These are phyloP conservation scores for Suhomyces faveliae DNA, from an alignment of 805 yeast species.

Conservation along the genomic window DNA sequence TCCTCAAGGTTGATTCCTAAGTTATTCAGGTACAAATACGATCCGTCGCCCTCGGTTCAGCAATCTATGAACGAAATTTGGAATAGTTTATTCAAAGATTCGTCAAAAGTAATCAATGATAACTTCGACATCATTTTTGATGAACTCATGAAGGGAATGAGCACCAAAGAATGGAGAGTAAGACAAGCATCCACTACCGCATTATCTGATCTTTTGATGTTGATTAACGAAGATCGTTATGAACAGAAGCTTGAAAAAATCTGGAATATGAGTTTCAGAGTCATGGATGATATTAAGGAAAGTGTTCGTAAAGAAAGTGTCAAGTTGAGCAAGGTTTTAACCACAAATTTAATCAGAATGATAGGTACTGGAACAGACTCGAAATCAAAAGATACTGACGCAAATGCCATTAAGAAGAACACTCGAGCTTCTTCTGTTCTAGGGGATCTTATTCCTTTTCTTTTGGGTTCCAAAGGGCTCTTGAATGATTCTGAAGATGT, in stretches of 20 bases:
- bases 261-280: slow-evolving; percentile 87
- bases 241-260: slow-evolving; percentile 57
- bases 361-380: slow-evolving; percentile 29
- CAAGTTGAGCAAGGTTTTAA: slow-evolving; percentile 62
- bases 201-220: slow-evolving; percentile 63
- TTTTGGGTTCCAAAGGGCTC: slow-evolving; percentile 75
- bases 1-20: slow-evolving; percentile 72
- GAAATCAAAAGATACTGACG: not conserved
- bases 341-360: slow-evolving; percentile 58
- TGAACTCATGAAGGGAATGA: slow-evolving; percentile 68
- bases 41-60: slow-evolving; percentile 74
- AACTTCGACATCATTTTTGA: slow-evolving; percentile 59
- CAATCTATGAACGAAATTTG: slow-evolving; percentile 87
- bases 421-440: slow-evolving; percentile 47
- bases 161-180: slow-evolving; percentile 87
- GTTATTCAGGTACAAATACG: slow-evolving; percentile 79
- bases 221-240: slow-evolving; percentile 54
- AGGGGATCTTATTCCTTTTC: slow-evolving; percentile 66
- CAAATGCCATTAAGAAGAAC: not conserved
- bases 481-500: slow-evolving; percentile 86
- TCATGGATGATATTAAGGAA: slow-evolving; percentile 91
- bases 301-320: slow-evolving; percentile 84
- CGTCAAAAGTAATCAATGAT: slow-evolving; percentile 50
- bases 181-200: slow-evolving; percentile 85
- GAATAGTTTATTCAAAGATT: slow-evolving; percentile 64